Conservation (phyloP, 768 basidiomycete species). For the Tricholoma sp. region DNA sequence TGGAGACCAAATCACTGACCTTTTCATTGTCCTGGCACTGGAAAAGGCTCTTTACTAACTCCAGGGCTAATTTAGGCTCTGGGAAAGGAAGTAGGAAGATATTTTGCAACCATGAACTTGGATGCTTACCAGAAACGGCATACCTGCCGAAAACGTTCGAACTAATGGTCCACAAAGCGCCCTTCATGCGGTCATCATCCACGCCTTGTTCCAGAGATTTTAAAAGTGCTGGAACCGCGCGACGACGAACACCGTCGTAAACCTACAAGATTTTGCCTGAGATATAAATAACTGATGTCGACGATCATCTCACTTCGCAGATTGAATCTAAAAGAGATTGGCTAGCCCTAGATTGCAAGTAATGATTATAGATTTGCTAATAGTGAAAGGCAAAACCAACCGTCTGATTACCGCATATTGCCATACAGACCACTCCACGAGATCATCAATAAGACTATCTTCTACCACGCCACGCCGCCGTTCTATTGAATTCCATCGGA, state of each 20-base stretch:
- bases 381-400: conserved; percentile 23
- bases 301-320: conserved; percentile 37
- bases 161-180: conserved; percentile 77
- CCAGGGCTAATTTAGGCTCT: conserved; percentile 62
- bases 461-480: conserved; percentile 54
- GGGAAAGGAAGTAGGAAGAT: conserved; percentile 10
- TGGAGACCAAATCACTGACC: conserved; percentile 28
- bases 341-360: conserved; percentile 31
- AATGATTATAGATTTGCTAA: conserved; percentile 12
- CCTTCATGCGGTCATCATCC: conserved; percentile 91
- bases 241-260: conserved; percentile 64
- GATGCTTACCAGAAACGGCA: conserved; percentile 38
- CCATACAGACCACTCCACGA: conserved; percentile 75
- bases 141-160: conserved; percentile 57
- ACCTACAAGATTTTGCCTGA: conserved; percentile 29
- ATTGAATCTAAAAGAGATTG: conserved; percentile 46
- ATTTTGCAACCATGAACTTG: not conserved
- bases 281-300: not conserved
- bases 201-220: conserved; percentile 57
- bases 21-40: conserved; percentile 82
- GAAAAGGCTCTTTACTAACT: conserved; percentile 59
- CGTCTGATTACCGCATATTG: conserved; percentile 56
- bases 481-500: conserved; percentile 73
- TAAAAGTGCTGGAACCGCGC: conserved; percentile 57
- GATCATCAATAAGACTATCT: conserved; percentile 62